phyloP scores from a whole-genome alignment of 169 alveolate genomes.

The Cryptosporidium sp. region DNA sequence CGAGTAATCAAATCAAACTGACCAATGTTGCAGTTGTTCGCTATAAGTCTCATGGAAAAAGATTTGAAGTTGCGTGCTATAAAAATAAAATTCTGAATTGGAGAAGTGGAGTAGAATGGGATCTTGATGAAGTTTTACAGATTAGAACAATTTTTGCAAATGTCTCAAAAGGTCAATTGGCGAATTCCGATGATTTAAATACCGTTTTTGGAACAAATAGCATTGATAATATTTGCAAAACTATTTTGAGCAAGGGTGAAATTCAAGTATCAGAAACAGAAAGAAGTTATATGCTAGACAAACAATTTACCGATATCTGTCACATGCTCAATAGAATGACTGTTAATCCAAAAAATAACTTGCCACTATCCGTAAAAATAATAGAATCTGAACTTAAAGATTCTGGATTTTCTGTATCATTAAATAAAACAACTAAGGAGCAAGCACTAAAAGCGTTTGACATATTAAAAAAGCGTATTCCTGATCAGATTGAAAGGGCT shows the following conservation, averaged over 20 bases:
- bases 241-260: constrained; percentile 94
- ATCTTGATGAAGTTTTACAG: constrained; percentile 94
- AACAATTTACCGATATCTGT: constrained; percentile 85
- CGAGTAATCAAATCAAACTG: constrained; percentile 92
- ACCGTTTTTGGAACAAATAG: constrained; percentile 90
- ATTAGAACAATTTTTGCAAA: constrained; percentile 91
- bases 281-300: constrained; percentile 85
- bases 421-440: constrained; percentile 86
- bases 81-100: constrained; percentile 95
- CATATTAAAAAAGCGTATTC: constrained; percentile 83
- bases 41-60: constrained; percentile 87
- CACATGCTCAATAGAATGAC: constrained; percentile 84
- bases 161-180: constrained; percentile 95
- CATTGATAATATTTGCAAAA: constrained; percentile 87
- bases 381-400: constrained; percentile 84
- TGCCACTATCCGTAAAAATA: constrained; percentile 87
- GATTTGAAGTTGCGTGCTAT: constrained; percentile 97
- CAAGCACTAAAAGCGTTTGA: constrained; percentile 87
- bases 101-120: constrained; percentile 92
- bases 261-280: constrained; percentile 90
- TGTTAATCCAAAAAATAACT: constrained; percentile 88
- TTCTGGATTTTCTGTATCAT: constrained; percentile 83
- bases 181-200: constrained; percentile 89
- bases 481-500: constrained; percentile 85
- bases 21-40: constrained; percentile 96